Conservation (phyloP, 2,329 filamentous ascomycete species). For the Penicillium concentricum region DNA sequence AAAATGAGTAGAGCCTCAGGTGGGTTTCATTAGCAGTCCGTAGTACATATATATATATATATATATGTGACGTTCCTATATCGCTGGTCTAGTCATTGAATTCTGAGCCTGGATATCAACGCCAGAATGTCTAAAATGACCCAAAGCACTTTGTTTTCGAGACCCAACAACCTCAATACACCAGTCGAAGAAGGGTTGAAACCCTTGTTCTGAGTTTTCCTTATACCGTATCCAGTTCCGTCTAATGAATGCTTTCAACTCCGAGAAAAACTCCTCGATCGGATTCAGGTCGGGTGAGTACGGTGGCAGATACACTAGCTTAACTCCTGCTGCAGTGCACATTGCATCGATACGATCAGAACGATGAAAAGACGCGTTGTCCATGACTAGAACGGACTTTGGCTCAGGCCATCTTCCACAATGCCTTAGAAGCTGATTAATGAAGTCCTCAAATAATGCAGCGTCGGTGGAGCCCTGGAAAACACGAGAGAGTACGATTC, state of each 20-base stretch:
- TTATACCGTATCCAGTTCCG: neutral
- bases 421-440: too few relatives aligned
- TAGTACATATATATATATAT: too few relatives aligned
- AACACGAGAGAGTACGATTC: too few relatives aligned
- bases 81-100: too few relatives aligned
- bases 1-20: too few relatives aligned
- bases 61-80: too few relatives aligned
- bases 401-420: too few relatives aligned
- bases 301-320: neutral
- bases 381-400: too few relatives aligned
- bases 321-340: neutral
- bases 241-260: slow-evolving; percentile 1
- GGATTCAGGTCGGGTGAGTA: slow-evolving; percentile 2
- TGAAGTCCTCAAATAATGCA: too few relatives aligned
- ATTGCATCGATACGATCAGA: neutral
- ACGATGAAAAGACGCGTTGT: neutral
- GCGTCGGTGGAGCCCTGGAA: too few relatives aligned
- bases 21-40: too few relatives aligned
- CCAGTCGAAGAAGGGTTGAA: slow-evolving; percentile 1
- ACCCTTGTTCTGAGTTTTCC: neutral
- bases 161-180: neutral
- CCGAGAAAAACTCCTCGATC: neutral
- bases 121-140: neutral
- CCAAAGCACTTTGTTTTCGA: neutral
- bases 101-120: too few relatives aligned